A percentile compares a stretch with the other conserved stretches of the same genome.
Conservation (phyloP, 345 rosid species). For the Eucalyptus leucophloia region DNA sequence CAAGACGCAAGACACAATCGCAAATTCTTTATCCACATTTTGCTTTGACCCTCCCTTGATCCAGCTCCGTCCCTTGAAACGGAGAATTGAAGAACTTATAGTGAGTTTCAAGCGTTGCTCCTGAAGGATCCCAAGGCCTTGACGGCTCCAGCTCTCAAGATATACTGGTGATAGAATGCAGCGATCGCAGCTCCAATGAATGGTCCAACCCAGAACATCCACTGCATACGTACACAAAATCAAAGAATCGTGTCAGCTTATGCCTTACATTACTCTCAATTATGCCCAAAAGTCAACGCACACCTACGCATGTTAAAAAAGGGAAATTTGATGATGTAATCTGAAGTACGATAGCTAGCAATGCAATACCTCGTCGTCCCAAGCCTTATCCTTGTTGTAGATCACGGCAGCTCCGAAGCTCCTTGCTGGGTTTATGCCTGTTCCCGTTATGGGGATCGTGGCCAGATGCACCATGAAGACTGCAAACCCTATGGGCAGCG, state of each 20-base stretch:
- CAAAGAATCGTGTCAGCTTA: background rate
- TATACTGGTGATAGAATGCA: slow-evolving; percentile 64
- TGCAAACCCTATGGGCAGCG: slow-evolving; percentile 16
- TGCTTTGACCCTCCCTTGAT: background rate
- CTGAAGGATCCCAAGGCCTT: slow-evolving; percentile 82
- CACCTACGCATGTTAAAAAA: background rate
- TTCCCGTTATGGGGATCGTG: slow-evolving; percentile 18
- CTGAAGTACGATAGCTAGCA: background rate
- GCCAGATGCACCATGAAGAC: slow-evolving; percentile 23
- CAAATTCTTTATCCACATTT: background rate
- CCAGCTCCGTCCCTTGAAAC: background rate
- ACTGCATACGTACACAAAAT: slow-evolving; percentile 14
- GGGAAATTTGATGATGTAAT: background rate
- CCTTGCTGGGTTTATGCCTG: slow-evolving; percentile 29
- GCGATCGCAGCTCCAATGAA: slow-evolving; percentile 77
- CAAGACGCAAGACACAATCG: background rate
- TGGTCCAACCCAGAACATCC: slow-evolving; percentile 99
- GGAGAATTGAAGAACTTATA: background rate
- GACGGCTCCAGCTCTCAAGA: slow-evolving; percentile 71
- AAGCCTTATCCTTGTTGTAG: slow-evolving; percentile 12
- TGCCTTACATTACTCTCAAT: background rate
- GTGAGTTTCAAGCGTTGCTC: slow-evolving; percentile 43
- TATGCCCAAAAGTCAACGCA: background rate
- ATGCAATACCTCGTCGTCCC: slow-evolving; percentile 5
- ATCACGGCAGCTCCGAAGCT: slow-evolving; percentile 27